Conservation (phyloP, 306 rosid species). For the Fragaria iinumae region DNA sequence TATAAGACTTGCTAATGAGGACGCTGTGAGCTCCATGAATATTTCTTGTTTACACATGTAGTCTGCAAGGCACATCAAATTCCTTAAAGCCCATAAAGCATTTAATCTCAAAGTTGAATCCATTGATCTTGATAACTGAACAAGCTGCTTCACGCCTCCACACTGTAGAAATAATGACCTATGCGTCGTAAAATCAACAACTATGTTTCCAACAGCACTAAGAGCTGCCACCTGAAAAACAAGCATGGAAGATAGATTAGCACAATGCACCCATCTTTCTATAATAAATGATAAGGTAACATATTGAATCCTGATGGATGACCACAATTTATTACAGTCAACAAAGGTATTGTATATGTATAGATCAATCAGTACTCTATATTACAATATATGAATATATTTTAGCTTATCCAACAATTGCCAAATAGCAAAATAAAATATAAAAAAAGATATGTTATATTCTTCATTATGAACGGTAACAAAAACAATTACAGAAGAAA, state of each 20-base stretch:
- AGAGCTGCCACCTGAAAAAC: constrained; percentile 82
- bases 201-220: constrained; percentile 77
- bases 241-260: constrained; percentile 5
- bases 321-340: neutral
- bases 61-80: constrained; percentile 81
- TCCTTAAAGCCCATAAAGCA: constrained; percentile 88
- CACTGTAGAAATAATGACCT: constrained; percentile 56
- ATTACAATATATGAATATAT: too few relatives aligned
- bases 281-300: neutral
- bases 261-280: neutral
- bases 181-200: constrained; percentile 60
- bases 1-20: constrained; percentile 70
- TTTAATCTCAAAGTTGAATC: constrained; percentile 69
- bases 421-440: too few relatives aligned
- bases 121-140: constrained; percentile 81
- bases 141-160: constrained; percentile 82
- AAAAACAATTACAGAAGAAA: too few relatives aligned
- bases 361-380: too few relatives aligned
- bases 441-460: too few relatives aligned
- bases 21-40: constrained; percentile 64
- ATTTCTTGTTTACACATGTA: constrained; percentile 56
- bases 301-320: neutral
- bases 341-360: too few relatives aligned
- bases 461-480: too few relatives aligned
- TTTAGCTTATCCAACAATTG: too few relatives aligned